Evolutionary conservation across 768 basidiomycete genomes (phyloP), one percentile per base, ranked within the genome.

Genomic region (Royoungia palumana): DNA sequence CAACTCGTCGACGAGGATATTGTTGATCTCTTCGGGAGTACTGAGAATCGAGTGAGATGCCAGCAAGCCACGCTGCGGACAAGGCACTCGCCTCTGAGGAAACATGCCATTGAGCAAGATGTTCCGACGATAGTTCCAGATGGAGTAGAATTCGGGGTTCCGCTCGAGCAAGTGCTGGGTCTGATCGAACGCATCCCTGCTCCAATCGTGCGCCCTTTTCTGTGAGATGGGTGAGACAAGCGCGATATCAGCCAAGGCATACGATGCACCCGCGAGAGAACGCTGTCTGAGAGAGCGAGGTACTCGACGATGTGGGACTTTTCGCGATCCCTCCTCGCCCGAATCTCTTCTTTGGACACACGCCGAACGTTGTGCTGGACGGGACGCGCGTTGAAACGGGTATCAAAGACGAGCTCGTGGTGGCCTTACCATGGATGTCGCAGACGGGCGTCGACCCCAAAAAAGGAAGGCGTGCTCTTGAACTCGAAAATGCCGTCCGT

Each of bases 91-190:
- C 92, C 80, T 80, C 12, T 67, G 61, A 10, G 78, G 77, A 55
- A 95, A 93, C 38, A 89, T 65, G 3, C 87, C 87, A 20, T 81
- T 71, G 35, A 84, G 63, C 17, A 95, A 69, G 51, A 96, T 93
- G 45, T 80, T 76, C 27, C 95, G 76, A 39, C 96, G 78, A 69
- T 93, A 94, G 68, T 96, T 95, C 96, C 96, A 98, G 32, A 89
- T 73, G 2, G 95, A 94, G 67, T 96, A 96, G 63, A 93, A 93
- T 69, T 99, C 96, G 3, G 95, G 94, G 62, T 97, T 98, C 35
- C 87, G 58, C 44, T 83, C 81, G 9, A 99, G 80, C 20, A 97
- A 67, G 22, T 73, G 75, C 14, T 84, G 83, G 1, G 94, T 95
- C 35, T 87, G 70, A n/a, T 79, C 74, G 30, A 97, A 80, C 0